A percentile compares a stretch with the other conserved stretches of the same genome.
Conservation (phyloP, 2,329 filamentous ascomycete genomes). For the Periconia macrospinosa region DNA sequence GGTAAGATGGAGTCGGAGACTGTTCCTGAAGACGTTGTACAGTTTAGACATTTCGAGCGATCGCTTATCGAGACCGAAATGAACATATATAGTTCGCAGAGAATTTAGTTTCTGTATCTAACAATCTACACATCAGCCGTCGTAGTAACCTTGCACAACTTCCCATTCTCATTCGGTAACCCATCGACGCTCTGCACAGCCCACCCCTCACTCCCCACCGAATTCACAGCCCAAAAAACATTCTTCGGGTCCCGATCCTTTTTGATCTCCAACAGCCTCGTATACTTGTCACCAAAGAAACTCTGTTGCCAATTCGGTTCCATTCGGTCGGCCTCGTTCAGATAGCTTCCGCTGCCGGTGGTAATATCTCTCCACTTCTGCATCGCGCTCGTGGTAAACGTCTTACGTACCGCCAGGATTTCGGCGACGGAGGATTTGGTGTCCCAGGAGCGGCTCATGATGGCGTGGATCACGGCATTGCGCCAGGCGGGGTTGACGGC, state of each 20-base stretch:
- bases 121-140: not conserved
- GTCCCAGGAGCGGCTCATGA: constrained; percentile 12
- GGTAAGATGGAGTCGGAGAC: too few species aligned
- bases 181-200: constrained; percentile 22
- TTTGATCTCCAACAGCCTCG: constrained; percentile 19
- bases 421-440: constrained; percentile 7
- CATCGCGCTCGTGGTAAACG: constrained; percentile 26
- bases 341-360: constrained; percentile 29
- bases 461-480: constrained; percentile 24
- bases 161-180: constrained; percentile 27
- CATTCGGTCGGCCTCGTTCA: constrained; percentile 40
- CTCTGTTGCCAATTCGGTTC: constrained; percentile 40
- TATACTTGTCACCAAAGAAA: constrained; percentile 40
- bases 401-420: constrained; percentile 13
- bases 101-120: not conserved
- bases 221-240: constrained; percentile 27
- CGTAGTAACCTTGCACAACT: constrained; percentile 19
- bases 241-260: constrained; percentile 19
- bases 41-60: too few species aligned
- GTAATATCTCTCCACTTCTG: constrained; percentile 27
- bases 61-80: too few species aligned
- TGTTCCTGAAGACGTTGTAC: too few species aligned
- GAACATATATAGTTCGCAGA: too few species aligned
- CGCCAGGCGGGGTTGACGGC: constrained; percentile 30
- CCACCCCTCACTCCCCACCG: constrained; percentile 29